Percentiles rank a stretch among this genome's conserved stretches.
These are phyloP conservation scores for Tetrapisispora nanseiensis DNA, from an alignment of 805 yeast genomes.

Conservation along the genomic window DNA sequence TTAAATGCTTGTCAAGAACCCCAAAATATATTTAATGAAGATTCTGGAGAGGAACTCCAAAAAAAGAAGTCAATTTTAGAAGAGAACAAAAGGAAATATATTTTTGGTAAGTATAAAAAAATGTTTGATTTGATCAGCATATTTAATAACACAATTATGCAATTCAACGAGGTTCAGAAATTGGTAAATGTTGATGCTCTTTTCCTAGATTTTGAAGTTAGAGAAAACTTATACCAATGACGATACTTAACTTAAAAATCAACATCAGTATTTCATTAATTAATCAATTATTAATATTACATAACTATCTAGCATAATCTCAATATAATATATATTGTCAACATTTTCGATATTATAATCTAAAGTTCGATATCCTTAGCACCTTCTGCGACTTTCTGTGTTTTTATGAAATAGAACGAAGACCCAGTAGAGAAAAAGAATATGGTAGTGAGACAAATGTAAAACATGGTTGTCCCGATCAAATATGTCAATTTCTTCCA, in stretches of 20 bases:
- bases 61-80: neutral
- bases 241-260: neutral
- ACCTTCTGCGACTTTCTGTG: neutral
- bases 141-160: conserved; percentile 16
- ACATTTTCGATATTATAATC: neutral
- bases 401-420: conserved; percentile 4
- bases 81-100: conserved; percentile 6
- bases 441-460: conserved; percentile 9
- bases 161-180: conserved; percentile 10
- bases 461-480: conserved; percentile 17
- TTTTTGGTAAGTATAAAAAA: conserved; percentile 10
- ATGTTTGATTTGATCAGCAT: conserved; percentile 9
- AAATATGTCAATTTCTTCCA: conserved; percentile 16
- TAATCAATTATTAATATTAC: neutral
- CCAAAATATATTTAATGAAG: neutral
- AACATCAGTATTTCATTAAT: neutral
- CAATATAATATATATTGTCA: neutral
- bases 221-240: conserved; percentile 2
- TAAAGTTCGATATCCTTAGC: neutral
- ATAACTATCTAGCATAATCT: neutral
- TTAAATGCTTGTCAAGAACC: neutral
- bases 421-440: conserved; percentile 13
- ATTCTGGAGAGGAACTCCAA: neutral
- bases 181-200: conserved; percentile 9
- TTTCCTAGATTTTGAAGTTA: conserved; percentile 18